Evolutionary conservation across 768 basidiomycete genomes (phyloP).

Genomic region (Collybia mongolica): DNA sequence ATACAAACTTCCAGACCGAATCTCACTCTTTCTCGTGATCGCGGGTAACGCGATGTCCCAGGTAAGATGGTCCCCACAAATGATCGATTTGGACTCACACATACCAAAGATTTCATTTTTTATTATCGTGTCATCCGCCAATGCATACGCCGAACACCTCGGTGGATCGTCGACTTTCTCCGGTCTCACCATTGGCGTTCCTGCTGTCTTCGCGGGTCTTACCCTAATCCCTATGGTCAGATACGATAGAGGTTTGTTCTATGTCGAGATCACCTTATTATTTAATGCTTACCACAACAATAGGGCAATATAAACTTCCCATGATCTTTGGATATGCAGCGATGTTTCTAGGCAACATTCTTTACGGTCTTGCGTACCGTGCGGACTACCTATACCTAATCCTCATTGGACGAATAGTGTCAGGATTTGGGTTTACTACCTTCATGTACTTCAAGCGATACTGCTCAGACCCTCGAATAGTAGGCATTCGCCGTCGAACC

Average conservation of each 20-base stretch:
- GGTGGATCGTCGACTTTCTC: constrained; percentile 67
- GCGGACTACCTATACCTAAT: constrained; percentile 65
- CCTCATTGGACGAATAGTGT: constrained; percentile 67
- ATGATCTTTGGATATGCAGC: constrained; percentile 55
- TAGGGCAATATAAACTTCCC: constrained; percentile 55
- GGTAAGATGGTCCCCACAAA: background rate
- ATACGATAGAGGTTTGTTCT: constrained; percentile 47
- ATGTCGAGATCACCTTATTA: background rate
- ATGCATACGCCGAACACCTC: constrained; percentile 54
- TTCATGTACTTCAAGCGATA: constrained; percentile 72
- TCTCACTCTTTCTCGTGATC: background rate
- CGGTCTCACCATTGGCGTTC: constrained; percentile 64
- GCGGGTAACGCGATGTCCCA: background rate
- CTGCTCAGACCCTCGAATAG: constrained; percentile 64
- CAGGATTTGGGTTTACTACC: constrained; percentile 56
- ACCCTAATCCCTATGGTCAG: constrained; percentile 51
- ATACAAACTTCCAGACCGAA: constrained; percentile 6
- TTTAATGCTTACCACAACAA: background rate
- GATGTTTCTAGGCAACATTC: constrained; percentile 54
- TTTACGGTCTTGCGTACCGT: constrained; percentile 61
- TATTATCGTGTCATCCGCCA: constrained; percentile 62
- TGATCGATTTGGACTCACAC: background rate
- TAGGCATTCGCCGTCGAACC: constrained; percentile 61
- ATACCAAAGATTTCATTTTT: constrained; percentile 55
- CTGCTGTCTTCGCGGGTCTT: constrained; percentile 55